Base-by-base conservation (phyloP, 2,329 filamentous ascomycete genomes). In the Ascochyta pisi region DNA sequence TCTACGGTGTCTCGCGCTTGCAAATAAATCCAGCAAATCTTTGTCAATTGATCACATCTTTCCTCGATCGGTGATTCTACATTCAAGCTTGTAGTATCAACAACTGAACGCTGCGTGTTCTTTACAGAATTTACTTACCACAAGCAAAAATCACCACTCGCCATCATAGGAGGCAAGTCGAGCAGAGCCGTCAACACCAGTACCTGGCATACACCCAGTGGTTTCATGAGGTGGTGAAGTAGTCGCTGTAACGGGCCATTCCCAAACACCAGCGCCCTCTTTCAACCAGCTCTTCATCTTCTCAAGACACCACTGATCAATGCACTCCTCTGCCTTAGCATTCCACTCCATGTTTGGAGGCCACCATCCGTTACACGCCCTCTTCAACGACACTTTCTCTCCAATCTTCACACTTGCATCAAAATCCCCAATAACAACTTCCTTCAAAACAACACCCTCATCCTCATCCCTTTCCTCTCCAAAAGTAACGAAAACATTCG, bases 361-460 rank as follows among this genome's bases (percentile, higher is more conserved):
- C 40, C 45, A 43, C 55, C 50, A 57, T 3, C 22, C 23, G 6
- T 37, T 27, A 16, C 22, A 22, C 12, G 50, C 50, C 10, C 46
- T 24, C 45, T 58, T 58, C 26, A 54, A 37, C 1, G 16, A 12
- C 7, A 57, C 31, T 12, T 27, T n/a, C 19, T 42, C 39, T 2
- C 49, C 37, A 15, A 41, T 27, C 39, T 13, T 9, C 6, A 48
- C 22, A 26, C 39, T 48, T 19, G 55, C 50, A 47, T 58, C 45
- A 6, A 54, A 50, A 24, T 50, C 55, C 7, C 50, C 50, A 15
- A 47, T 24, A 13, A 54, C 55, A 6, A 54, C 43, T 16, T 51
- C 54, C 24, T 24, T 33, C 39, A 50, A 27, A 8, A 43, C 10
- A 15, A 52, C 39, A 19, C n/a, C 8, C 1, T 26, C 34, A 3